Percentiles rank a stretch among this genome's conserved stretches.
Conservation (phyloP, 352 stramenopile species). For the Phytopythium montanum region DNA sequence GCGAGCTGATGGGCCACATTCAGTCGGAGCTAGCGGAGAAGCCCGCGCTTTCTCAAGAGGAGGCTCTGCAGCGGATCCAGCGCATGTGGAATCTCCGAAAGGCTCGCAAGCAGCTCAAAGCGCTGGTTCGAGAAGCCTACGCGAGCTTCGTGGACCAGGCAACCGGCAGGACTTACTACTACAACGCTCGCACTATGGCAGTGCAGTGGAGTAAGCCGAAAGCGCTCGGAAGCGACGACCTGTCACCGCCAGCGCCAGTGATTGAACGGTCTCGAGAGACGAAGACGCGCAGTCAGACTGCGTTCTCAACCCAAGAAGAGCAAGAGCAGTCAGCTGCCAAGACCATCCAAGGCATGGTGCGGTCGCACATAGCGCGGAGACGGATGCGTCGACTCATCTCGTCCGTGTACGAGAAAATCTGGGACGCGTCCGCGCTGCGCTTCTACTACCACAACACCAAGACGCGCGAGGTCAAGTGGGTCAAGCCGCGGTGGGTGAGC, state of each 20-base stretch:
- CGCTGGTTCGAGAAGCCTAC: slow-evolving; percentile 57
- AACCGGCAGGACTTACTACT: slow-evolving; percentile 73
- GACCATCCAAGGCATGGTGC: slow-evolving; percentile 55
- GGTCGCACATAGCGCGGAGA: slow-evolving; percentile 39
- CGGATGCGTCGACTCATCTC: slow-evolving; percentile 60
- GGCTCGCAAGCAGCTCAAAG: slow-evolving; percentile 63
- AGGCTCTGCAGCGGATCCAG: slow-evolving; percentile 67
- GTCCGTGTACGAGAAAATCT: slow-evolving; percentile 81
- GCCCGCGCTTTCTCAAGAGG: slow-evolving; percentile 37
- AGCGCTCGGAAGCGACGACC: slow-evolving; percentile 26
- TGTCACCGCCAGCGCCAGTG: slow-evolving; percentile 5
- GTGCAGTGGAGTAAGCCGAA: slow-evolving; percentile 67
- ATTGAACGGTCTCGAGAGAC: slow-evolving; percentile 4
- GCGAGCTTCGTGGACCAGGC: slow-evolving; percentile 49
- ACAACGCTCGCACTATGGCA: slow-evolving; percentile 66
- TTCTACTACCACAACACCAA: slow-evolving; percentile 85
- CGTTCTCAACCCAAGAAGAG: slow-evolving; percentile 22
- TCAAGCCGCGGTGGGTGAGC: slow-evolving; percentile 57
- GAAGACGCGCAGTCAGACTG: slow-evolving; percentile 2
- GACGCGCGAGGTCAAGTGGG: slow-evolving; percentile 67
- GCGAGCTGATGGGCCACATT: slow-evolving; percentile 36
- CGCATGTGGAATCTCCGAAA: slow-evolving; percentile 69
- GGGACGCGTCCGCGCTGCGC: slow-evolving; percentile 32
- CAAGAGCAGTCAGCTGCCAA: slow-evolving; percentile 23
- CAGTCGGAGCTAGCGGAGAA: slow-evolving; percentile 44